Evolutionary conservation across 73 alveolate species (phyloP), one percentile per base, ranked within the genome.

Genomic region (Stentor coeruleus): DNA sequence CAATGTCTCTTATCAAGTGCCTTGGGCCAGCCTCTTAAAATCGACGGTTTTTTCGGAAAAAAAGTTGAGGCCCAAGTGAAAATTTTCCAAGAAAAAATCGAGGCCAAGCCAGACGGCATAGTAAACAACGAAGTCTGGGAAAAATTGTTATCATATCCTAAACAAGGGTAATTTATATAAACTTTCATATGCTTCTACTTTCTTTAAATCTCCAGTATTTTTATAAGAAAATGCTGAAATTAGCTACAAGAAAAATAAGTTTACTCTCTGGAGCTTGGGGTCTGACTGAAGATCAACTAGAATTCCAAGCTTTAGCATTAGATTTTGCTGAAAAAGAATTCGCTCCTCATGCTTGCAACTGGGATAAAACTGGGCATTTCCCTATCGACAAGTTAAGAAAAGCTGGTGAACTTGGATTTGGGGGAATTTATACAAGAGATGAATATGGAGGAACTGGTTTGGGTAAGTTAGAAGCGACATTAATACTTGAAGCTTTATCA

Each of bases 381-480:
- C 98, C 98, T 11, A 79, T 82, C 58, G 94, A 91, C 42, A 90
- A 77, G 39, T 86, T 73, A 74, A 86, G 84, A 39, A 86, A 89
- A 55, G 93, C 96, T 49, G 98, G 96, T 4, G 91, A 92, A 38
- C 49, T 87, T 37, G 98, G 98, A n/a, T 93, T 93, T 66, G 93
- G 93, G 38, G 90, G 93, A 3, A 91, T 93, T 36, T 91, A 89
- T 73, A 82, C 83, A 3, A 74, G 86, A 15, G 90, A 91, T 55
- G 93, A 93, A 59, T 35, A 83, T 40, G 98, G 98, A 42, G 98
- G 98, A 15, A 42, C 86, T 58, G 97, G 95, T 0, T 91, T 93
- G 26, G 96, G 94, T 36, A 90, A 95, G 79, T 85, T 93, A 6
- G 93, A 91, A 81, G 97, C 96, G 28, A 80, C 93, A 72, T 84